phyloP scores from a whole-genome alignment of 495 filamentous ascomycete species.

The Amphirosellinia nigrospora region DNA sequence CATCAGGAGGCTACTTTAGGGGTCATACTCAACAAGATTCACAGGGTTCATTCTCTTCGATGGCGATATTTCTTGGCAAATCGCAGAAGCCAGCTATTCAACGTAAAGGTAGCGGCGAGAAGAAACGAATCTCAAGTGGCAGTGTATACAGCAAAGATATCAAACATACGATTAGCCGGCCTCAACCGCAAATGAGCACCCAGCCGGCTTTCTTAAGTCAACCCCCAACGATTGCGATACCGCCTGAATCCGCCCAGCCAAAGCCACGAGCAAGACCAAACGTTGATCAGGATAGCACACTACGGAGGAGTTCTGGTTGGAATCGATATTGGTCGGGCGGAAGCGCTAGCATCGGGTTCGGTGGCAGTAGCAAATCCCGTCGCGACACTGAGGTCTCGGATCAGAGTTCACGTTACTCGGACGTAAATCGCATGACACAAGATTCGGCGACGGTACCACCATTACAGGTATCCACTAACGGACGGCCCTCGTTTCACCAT shows the following conservation, averaged over 20 bases:
- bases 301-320: conserved; percentile 64
- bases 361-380: conserved; percentile 44
- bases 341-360: conserved; percentile 59
- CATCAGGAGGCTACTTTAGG: conserved; percentile 50
- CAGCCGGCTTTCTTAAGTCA: conserved; percentile 34
- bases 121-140: conserved; percentile 48
- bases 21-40: conserved; percentile 56
- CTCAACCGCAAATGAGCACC: conserved; percentile 50
- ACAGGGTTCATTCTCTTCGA: conserved; percentile 58
- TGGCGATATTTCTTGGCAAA: conserved; percentile 62
- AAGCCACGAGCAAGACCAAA: conserved; percentile 42
- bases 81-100: conserved; percentile 45
- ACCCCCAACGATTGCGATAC: conserved; percentile 52
- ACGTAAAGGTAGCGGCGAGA: conserved; percentile 56
- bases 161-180: conserved; percentile 61
- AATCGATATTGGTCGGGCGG: conserved; percentile 67
- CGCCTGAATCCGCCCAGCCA: conserved; percentile 42
- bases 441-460: conserved; percentile 61
- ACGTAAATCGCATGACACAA: conserved; percentile 57
- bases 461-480: conserved; percentile 51
- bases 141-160: conserved; percentile 58
- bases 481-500: conserved; percentile 58
- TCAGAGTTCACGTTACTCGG: conserved; percentile 60
- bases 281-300: conserved; percentile 37
- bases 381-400: conserved; percentile 53